These are phyloP conservation scores for Ophiognomonia clavigignenti-juglandacearum DNA, from an alignment of 2,329 filamentous ascomycete genomes.

Conservation along the genomic window DNA sequence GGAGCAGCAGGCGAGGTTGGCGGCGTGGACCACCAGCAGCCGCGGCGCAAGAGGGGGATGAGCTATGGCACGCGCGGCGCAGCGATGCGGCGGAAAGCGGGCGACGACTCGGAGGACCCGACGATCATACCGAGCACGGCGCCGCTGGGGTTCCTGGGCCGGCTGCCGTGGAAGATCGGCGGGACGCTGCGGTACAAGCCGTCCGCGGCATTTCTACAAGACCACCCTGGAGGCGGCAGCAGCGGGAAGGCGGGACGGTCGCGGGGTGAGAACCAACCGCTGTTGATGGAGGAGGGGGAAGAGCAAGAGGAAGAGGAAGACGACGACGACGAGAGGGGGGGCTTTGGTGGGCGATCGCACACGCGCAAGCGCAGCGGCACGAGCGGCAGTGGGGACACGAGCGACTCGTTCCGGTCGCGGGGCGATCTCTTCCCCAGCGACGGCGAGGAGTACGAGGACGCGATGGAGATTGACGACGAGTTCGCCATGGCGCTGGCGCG, in stretches of 20 bases:
- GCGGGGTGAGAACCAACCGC: constrained; percentile 65
- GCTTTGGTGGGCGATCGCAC: constrained; percentile 28
- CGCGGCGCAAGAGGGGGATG: constrained; percentile 74
- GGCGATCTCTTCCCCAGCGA: constrained; percentile 91
- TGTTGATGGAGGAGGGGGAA: constrained; percentile 53
- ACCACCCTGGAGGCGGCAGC: constrained; percentile 62
- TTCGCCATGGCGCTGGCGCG: constrained; percentile 80
- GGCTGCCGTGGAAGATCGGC: constrained; percentile 80
- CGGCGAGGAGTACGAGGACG: constrained; percentile 81
- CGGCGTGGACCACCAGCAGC: constrained; percentile 60
- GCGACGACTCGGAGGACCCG: constrained; percentile 61
- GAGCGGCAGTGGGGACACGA: constrained; percentile 72
- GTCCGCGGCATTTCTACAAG: constrained; percentile 83
- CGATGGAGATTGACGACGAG: constrained; percentile 87
- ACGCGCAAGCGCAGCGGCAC: constrained; percentile 70
- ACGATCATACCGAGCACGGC: constrained; percentile 88
- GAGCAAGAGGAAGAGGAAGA: constrained; percentile 32
- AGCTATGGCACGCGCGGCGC: constrained; percentile 71
- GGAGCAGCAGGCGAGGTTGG: constrained; percentile 21
- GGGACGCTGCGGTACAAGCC: constrained; percentile 82
- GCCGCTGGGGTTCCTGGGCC: constrained; percentile 77
- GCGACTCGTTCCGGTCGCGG: constrained; percentile 79
- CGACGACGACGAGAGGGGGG: too few species aligned
- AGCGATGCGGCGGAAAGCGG: constrained; percentile 37
- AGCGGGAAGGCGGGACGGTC: constrained; percentile 30